Percentiles rank a stretch among this genome's conserved stretches.
Evolutionary conservation across 129 eudicot genomes (phyloP).

Genomic region (Flaveria trinervia): DNA sequence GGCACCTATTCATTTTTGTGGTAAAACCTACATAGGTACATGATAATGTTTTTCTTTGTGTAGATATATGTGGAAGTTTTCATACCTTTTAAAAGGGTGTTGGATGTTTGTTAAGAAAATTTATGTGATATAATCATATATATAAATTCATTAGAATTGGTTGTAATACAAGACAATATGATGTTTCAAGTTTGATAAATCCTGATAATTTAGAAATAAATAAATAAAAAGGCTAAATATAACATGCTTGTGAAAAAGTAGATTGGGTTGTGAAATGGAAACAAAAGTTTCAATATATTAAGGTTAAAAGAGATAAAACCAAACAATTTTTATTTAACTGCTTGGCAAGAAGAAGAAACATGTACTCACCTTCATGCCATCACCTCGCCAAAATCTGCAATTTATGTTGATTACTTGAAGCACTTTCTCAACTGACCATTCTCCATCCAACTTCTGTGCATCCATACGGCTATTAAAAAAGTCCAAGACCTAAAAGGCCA

Average conservation of each 20-base stretch:
- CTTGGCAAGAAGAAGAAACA: not conserved
- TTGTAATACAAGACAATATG: not conserved
- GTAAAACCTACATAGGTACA: not conserved
- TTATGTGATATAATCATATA: not conserved
- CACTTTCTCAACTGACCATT: slow-evolving; percentile 97
- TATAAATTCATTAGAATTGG: not conserved
- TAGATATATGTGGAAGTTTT: not conserved
- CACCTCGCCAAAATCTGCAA: slow-evolving; percentile 97
- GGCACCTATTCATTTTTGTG: slow-evolving; percentile 1
- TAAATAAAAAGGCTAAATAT: not conserved
- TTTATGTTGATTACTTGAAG: slow-evolving; percentile 74
- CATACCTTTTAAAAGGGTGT: not conserved
- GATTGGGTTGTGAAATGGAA: not conserved
- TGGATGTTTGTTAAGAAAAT: not conserved
- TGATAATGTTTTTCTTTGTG: not conserved
- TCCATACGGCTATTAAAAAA: slow-evolving; percentile 93
- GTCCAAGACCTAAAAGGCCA: slow-evolving; percentile 61
- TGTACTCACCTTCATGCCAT: slow-evolving; percentile 81
- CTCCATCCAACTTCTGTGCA: slow-evolving; percentile 72
- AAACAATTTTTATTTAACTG: not conserved
- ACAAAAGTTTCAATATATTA: not conserved
- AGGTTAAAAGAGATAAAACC: not conserved
- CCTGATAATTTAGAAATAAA: not conserved
- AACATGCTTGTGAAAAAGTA: not conserved
- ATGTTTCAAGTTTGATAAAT: not conserved